A percentile compares a stretch with the other conserved stretches of the same genome.
These are phyloP conservation scores for Candida sakaeoensis DNA, from an alignment of 805 yeast genomes.

Conservation along the genomic window DNA sequence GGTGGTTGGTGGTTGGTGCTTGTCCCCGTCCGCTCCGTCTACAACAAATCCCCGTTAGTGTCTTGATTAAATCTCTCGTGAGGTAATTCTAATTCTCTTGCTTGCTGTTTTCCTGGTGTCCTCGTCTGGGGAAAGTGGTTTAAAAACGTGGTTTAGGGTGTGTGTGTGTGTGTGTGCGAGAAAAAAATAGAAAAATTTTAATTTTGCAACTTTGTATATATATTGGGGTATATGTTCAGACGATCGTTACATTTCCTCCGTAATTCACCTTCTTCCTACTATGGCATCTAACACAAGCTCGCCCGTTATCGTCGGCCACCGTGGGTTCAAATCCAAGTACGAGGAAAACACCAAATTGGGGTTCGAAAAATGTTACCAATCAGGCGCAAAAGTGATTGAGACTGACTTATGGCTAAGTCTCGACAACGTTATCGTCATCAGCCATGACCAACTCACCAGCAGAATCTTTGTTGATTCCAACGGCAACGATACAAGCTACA, in stretches of 20 bases:
- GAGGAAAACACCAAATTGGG: slow-evolving; percentile 40
- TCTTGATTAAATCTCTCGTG: no score
- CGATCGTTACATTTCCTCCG: neutral
- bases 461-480: slow-evolving; percentile 32
- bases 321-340: slow-evolving; percentile 40
- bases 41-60: no score
- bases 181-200: slow-evolving; percentile 2
- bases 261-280: neutral
- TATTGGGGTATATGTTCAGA: neutral
- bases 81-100: no score
- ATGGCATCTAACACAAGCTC: slow-evolving; percentile 6
- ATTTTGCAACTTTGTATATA: neutral
- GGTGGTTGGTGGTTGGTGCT: no score
- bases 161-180: no score
- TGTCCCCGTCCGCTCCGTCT: no score
- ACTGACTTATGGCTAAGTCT: slow-evolving; percentile 41
- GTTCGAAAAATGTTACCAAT: slow-evolving; percentile 30
- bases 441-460: slow-evolving; percentile 38
- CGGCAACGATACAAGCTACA: slow-evolving; percentile 32
- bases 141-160: neutral
- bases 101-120: no score
- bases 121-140: neutral
- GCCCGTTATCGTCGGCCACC: slow-evolving; percentile 37
- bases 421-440: slow-evolving; percentile 36
- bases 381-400: slow-evolving; percentile 38